These are phyloP conservation scores for Collybiopsis luxurians DNA, from an alignment of 768 basidiomycete species.

Conservation along the genomic window DNA sequence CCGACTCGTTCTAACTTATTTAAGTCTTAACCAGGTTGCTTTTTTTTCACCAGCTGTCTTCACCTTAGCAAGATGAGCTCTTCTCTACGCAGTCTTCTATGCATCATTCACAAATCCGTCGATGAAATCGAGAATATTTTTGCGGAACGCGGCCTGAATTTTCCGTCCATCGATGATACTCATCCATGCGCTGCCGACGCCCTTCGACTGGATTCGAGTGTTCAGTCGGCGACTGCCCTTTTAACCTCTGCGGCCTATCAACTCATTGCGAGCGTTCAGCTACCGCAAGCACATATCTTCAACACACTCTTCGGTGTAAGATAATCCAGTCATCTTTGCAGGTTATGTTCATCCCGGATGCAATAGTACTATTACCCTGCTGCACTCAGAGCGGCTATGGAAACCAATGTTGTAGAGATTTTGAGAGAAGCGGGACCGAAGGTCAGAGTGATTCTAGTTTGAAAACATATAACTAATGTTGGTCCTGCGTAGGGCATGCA, in stretches of 20 bases:
- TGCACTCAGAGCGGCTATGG: constrained; percentile 14
- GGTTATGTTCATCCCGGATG: not conserved
- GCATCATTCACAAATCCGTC: constrained; percentile 1
- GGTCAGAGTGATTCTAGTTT: constrained; percentile 1
- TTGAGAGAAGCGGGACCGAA: constrained; percentile 28
- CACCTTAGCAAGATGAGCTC: not conserved
- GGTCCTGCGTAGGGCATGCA: constrained; percentile 19
- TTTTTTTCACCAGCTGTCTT: not conserved
- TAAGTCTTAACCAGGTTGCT: too few species aligned
- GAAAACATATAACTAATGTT: not conserved
- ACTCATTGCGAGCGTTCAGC: not conserved
- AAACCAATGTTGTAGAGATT: constrained; percentile 26
- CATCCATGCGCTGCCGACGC: not conserved
- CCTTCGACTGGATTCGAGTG: not conserved
- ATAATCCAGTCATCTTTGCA: not conserved
- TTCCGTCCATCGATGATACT: constrained; percentile 1
- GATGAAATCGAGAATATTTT: not conserved
- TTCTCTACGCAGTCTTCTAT: not conserved
- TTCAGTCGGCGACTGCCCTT: not conserved
- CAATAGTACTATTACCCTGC: constrained; percentile 17
- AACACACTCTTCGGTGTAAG: constrained; percentile 3
- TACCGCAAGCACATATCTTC: constrained; percentile 1
- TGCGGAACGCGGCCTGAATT: not conserved
- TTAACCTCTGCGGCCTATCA: constrained; percentile 2
- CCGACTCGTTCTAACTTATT: too few species aligned